These are phyloP conservation scores for Heritiera fomes DNA, from an alignment of 345 rosid species.

Conservation along the genomic window DNA sequence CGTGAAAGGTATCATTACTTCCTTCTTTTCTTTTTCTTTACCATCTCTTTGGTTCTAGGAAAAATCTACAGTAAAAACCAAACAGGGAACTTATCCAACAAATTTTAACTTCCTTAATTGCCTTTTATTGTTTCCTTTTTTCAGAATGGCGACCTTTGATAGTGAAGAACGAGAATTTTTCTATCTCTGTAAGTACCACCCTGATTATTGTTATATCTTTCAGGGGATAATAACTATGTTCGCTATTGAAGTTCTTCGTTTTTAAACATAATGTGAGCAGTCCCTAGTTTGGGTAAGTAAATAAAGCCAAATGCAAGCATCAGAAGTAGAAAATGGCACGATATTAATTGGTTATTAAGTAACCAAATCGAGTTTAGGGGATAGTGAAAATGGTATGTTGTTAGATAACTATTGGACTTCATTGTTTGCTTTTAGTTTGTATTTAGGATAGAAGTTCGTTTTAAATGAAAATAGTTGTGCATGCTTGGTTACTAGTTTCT, in stretches of 20 bases:
- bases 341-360: background rate
- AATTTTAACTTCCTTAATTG: background rate
- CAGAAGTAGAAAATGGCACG: background rate
- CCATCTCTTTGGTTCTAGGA: no score
- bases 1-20: conserved; percentile 11
- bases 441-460: background rate
- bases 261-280: no score
- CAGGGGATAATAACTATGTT: background rate
- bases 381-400: background rate
- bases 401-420: background rate
- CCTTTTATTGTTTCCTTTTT: no score
- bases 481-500: background rate
- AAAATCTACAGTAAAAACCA: background rate
- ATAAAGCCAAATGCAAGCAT: background rate
- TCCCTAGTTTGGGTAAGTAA: background rate
- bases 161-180: conserved; percentile 3
- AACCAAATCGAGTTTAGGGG: background rate
- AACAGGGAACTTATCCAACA: background rate
- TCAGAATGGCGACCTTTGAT: conserved; percentile 19
- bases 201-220: background rate
- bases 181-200: conserved; percentile 23
- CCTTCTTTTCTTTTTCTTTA: background rate
- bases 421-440: background rate
- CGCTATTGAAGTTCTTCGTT: background rate
- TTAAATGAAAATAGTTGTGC: background rate